Percentiles rank a stretch among this genome's conserved stretches.
These are phyloP conservation scores for Candida orba DNA, from an alignment of 805 yeast species.

Conservation along the genomic window DNA sequence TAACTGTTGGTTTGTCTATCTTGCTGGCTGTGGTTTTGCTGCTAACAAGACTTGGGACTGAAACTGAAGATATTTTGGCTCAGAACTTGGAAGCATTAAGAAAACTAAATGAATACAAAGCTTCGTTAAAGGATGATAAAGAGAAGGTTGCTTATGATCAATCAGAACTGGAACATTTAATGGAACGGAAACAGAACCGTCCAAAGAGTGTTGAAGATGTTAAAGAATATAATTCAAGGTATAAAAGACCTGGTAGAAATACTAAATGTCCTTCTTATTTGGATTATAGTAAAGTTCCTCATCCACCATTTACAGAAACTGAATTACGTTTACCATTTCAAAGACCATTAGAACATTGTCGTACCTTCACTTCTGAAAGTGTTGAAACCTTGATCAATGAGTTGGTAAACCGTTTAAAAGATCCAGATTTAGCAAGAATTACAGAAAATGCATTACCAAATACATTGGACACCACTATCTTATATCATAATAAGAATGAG, in stretches of 20 bases:
- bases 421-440: conserved; percentile 63
- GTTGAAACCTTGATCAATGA: conserved; percentile 57
- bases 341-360: conserved; percentile 65
- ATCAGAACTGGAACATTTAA: background rate
- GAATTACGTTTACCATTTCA: conserved; percentile 54
- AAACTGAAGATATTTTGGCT: conserved; percentile 2
- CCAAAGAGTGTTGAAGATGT: no score
- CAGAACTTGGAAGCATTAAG: conserved; percentile 2
- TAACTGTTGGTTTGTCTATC: background rate
- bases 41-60: background rate
- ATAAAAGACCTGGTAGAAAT: background rate
- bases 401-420: conserved; percentile 40
- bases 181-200: background rate
- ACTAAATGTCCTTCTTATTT: conserved; percentile 53
- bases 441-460: conserved; percentile 83
- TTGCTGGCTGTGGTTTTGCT: background rate
- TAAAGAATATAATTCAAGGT: background rate
- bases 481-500: conserved; percentile 47
- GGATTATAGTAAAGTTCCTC: conserved; percentile 41
- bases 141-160: background rate
- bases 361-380: conserved; percentile 59
- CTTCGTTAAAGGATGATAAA: background rate
- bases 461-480: conserved; percentile 79
- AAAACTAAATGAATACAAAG: background rate
- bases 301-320: conserved; percentile 60